phyloP scores from a whole-genome alignment of 2,329 filamentous ascomycete genomes.

The Apiospora phragmitis region DNA sequence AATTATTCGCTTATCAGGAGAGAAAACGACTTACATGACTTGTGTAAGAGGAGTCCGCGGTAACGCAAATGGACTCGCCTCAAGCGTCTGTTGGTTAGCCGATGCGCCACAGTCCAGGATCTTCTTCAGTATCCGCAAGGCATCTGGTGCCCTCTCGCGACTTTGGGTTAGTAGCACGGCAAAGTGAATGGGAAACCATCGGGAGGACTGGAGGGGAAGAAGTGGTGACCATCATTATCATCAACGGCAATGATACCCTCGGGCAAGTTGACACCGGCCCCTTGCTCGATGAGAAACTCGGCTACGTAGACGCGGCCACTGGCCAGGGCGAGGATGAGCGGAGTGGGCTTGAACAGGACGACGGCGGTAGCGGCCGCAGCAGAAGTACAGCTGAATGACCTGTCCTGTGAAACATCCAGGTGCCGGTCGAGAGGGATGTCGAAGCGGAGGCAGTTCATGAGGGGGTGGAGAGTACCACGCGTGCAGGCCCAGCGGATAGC shows the following conservation, averaged over 20 bases:
- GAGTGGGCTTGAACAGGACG: background rate
- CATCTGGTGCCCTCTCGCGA: background rate
- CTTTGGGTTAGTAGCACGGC: background rate
- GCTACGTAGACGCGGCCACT: background rate
- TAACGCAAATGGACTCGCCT: background rate
- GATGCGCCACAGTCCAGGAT: background rate
- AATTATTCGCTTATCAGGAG: too few relatives aligned
- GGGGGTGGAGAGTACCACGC: background rate
- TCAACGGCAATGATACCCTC: background rate
- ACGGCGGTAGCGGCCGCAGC: background rate
- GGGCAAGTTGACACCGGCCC: background rate
- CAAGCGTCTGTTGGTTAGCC: background rate
- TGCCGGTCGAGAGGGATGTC: background rate
- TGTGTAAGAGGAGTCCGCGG: background rate
- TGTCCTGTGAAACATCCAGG: background rate
- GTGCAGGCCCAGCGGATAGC: background rate
- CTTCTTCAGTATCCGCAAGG: background rate
- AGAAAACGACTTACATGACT: background rate
- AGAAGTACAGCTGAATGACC: rapidly evolving
- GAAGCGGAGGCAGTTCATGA: background rate
- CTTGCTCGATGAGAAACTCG: background rate
- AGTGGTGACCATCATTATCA: too few relatives aligned
- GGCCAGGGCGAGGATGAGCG: background rate
- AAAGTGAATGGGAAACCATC: background rate
- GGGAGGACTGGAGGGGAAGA: background rate